These are phyloP conservation scores for Leishmania tropica DNA, from an alignment of 208 protist species.

Conservation along the genomic window DNA sequence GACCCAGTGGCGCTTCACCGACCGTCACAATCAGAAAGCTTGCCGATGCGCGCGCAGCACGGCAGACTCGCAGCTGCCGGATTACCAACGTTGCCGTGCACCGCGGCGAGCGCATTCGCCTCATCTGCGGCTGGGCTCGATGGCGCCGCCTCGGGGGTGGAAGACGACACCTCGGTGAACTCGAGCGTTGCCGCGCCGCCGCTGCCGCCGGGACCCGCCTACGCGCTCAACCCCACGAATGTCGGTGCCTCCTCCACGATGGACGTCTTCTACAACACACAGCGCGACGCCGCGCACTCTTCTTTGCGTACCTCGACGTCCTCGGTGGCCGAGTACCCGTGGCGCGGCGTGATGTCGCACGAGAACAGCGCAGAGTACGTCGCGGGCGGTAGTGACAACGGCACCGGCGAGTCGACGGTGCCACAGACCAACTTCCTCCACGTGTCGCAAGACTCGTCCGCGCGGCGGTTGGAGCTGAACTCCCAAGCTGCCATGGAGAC, in stretches of 20 bases:
- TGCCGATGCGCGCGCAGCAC: not conserved
- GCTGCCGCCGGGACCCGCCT: conserved; percentile 23
- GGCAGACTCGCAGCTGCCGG: not conserved
- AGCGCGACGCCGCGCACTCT: not conserved
- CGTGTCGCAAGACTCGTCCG: conserved; percentile 33
- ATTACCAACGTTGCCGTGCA: not conserved
- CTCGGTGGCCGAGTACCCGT: conserved; percentile 18
- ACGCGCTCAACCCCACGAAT: conserved; percentile 20
- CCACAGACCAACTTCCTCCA: conserved; percentile 25
- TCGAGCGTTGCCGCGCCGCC: conserved; percentile 31
- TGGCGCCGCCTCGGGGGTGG: conserved; percentile 2
- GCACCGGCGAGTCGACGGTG: not conserved
- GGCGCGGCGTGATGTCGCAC: conserved; percentile 11
- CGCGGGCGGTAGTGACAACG: not conserved
- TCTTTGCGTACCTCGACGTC: conserved; percentile 19
- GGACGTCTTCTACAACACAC: conserved; percentile 27
- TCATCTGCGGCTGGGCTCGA: conserved; percentile 3
- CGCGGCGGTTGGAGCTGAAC: conserved; percentile 8
- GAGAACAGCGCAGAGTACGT: conserved; percentile 7
- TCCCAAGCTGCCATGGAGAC: not conserved
- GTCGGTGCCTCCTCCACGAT: conserved; percentile 22
- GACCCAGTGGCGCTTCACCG: not conserved
- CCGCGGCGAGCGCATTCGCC: not conserved
- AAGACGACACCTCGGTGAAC: conserved; percentile 7
- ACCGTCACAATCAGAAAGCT: not conserved